Percentiles rank a stretch among this genome's conserved stretches.
These are phyloP conservation scores for Backusella liffmaniae DNA, from an alignment of 192 early-diverging fungal genomes.

Conservation along the genomic window DNA sequence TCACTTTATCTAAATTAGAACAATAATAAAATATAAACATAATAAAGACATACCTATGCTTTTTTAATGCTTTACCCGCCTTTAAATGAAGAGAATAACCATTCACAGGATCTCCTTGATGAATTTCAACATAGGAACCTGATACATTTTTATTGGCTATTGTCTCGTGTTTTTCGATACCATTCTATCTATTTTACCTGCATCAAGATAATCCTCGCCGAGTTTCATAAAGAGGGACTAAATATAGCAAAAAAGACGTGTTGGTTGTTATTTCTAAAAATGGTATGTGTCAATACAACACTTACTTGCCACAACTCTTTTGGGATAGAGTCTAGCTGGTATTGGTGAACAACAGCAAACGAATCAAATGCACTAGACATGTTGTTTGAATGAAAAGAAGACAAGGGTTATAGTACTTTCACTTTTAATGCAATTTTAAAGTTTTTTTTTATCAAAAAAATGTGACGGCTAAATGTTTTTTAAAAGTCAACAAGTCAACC, in stretches of 20 bases:
- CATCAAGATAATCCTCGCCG: constrained; percentile 48
- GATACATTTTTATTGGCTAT: background rate
- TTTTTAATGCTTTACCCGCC: constrained; percentile 40
- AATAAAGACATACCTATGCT: constrained; percentile 39
- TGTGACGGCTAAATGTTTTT: background rate
- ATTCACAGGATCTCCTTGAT: constrained; percentile 47
- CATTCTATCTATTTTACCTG: constrained; percentile 30
- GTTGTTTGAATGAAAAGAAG: background rate
- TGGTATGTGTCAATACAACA: background rate
- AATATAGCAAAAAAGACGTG: background rate
- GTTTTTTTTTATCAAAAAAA: constrained; percentile 2
- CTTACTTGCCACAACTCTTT: constrained; percentile 53
- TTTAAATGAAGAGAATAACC: constrained; percentile 53
- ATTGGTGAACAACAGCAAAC: constrained; percentile 46
- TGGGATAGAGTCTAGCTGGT: constrained; percentile 48
- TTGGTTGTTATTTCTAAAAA: background rate
- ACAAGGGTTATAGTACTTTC: background rate
- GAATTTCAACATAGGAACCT: constrained; percentile 44
- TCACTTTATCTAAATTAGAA: constrained; percentile 36
- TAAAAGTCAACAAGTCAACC: background rate
- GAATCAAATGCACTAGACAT: constrained; percentile 30
- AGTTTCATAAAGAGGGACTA: constrained; percentile 54
- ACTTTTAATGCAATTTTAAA: background rate
- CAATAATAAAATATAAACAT: background rate
- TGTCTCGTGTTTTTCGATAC: background rate